These are phyloP conservation scores for Scutellaria barbata DNA, from an alignment of 257 asterid genomes.

Conservation along the genomic window DNA sequence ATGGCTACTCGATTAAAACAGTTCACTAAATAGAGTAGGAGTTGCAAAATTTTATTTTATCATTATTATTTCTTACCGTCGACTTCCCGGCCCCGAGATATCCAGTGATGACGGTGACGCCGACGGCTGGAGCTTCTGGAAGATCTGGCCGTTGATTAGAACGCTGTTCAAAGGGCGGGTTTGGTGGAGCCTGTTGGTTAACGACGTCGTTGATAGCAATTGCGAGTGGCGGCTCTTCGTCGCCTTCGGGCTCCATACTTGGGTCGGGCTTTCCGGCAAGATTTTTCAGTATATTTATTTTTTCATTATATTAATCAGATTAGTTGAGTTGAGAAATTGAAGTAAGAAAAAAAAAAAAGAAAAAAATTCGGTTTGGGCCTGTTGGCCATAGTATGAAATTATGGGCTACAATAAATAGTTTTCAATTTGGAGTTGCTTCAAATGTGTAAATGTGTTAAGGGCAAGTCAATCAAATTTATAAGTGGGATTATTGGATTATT, in stretches of 20 bases:
- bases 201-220: conserved; percentile 55
- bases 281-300: neutral
- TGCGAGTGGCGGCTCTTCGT: conserved; percentile 90
- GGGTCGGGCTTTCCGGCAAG: conserved; percentile 24
- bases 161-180: conserved; percentile 26
- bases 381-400: too few relatives aligned
- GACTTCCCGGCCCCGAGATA: conserved; percentile 98
- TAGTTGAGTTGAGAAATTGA: too few relatives aligned
- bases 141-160: conserved; percentile 32
- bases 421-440: too few relatives aligned
- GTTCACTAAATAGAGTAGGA: neutral
- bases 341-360: neutral
- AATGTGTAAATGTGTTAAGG: too few relatives aligned
- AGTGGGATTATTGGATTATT: too few relatives aligned
- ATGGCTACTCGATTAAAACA: conserved; percentile 14
- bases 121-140: conserved; percentile 64
- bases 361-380: neutral
- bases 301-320: too few relatives aligned
- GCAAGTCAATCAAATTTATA: too few relatives aligned
- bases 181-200: conserved; percentile 8
- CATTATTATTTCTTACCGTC: conserved; percentile 54
- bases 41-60: neutral
- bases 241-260: conserved; percentile 67
- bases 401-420: too few relatives aligned
- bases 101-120: conserved; percentile 95